Percentiles rank a stretch among this genome's conserved stretches.
Evolutionary conservation across 306 rosid species (phyloP).

Genomic region (Sesbania bispinosa): DNA sequence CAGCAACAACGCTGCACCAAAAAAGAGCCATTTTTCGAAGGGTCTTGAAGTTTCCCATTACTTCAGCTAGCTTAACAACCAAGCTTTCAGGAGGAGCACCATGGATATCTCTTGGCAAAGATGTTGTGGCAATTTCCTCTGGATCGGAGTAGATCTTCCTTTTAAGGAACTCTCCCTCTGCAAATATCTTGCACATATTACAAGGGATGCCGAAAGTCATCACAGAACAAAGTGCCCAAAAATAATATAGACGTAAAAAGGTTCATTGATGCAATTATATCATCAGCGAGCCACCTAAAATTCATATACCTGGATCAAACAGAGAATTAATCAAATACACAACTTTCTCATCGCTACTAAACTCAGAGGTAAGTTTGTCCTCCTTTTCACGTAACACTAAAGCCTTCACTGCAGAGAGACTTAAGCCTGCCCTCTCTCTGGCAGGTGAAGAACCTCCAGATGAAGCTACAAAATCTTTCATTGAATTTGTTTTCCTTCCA

Average conservation of each 20-base stretch:
- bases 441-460: constrained; percentile 59
- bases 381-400: constrained; percentile 85
- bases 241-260: neutral
- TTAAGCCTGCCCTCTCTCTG: constrained; percentile 71
- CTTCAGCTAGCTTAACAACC: constrained; percentile 86
- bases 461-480: constrained; percentile 74
- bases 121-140: constrained; percentile 43
- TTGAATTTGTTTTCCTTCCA: constrained; percentile 70
- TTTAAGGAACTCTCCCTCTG: constrained; percentile 73
- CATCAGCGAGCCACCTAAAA: constrained; percentile 23
- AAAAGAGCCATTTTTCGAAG: constrained; percentile 72
- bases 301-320: constrained; percentile 71
- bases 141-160: constrained; percentile 48
- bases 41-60: constrained; percentile 72
- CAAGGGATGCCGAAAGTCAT: constrained; percentile 48
- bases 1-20: constrained; percentile 80
- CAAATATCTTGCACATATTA: constrained; percentile 63
- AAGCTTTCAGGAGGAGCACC: constrained; percentile 94
- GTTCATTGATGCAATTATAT: constrained; percentile 12
- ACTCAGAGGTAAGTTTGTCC: constrained; percentile 53
- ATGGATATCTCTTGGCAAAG: constrained; percentile 72
- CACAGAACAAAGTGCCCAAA: constrained; percentile 32
- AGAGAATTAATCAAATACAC: constrained; percentile 55
- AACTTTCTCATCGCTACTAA: constrained; percentile 57
- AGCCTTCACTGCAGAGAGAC: constrained; percentile 77